phyloP scores from a whole-genome alignment of 1,284 basidiomycete species.

The Sporisorium iseilematis-ciliati region DNA sequence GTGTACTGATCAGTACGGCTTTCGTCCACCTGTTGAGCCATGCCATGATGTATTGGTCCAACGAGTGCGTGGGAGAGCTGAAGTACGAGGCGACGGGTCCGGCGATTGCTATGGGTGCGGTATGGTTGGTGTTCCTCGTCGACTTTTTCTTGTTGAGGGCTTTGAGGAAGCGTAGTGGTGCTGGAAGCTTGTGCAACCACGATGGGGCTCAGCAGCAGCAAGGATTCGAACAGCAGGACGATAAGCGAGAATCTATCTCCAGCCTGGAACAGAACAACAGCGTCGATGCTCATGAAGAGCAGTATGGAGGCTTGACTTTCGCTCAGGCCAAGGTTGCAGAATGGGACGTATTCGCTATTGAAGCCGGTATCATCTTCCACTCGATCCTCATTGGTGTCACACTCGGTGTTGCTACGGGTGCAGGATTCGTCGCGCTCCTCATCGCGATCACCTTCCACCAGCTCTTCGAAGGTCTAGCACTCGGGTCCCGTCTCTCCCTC shows the following conservation, averaged over 20 bases:
- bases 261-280: constrained; percentile 11
- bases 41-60: constrained; percentile 69
- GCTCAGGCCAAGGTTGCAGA: constrained; percentile 39
- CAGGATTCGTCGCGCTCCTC: constrained; percentile 61
- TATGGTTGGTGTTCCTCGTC: constrained; percentile 64
- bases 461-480: constrained; percentile 42
- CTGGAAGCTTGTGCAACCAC: constrained; percentile 5
- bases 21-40: constrained; percentile 72
- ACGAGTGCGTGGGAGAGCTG: constrained; percentile 71
- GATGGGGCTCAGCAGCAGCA: not conserved
- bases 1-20: constrained; percentile 72
- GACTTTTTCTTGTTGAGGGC: constrained; percentile 62
- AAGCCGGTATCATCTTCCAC: constrained; percentile 72
- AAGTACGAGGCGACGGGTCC: constrained; percentile 71
- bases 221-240: not conserved
- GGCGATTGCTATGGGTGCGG: constrained; percentile 67
- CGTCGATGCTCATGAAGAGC: not conserved
- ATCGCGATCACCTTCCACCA: constrained; percentile 69
- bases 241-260: constrained; percentile 9
- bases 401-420: constrained; percentile 61
- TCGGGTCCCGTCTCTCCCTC: constrained; percentile 60
- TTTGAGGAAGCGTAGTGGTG: constrained; percentile 16
- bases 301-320: constrained; percentile 23
- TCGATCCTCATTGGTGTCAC: constrained; percentile 67
- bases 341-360: constrained; percentile 68